A percentile compares a stretch with the other conserved stretches of the same genome.
phyloP scores from a whole-genome alignment of 202 grass and related monocot species.

The Hordeum pubiflorum region DNA sequence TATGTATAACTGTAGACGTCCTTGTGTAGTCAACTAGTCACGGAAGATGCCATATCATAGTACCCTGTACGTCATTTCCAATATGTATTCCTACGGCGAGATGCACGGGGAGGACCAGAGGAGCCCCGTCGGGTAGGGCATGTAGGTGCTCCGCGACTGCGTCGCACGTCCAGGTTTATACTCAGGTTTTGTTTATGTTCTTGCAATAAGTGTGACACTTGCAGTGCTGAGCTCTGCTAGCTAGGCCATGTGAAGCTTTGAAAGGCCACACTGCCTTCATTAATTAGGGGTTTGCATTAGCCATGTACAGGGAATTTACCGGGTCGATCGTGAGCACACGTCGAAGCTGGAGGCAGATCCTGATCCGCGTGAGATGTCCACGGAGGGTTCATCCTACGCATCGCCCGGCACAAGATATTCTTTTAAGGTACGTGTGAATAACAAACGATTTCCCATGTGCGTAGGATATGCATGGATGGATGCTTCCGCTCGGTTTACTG shows the following conservation, averaged over 20 bases:
- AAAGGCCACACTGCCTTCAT: background rate
- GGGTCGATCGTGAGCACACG: background rate
- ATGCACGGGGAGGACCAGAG: background rate
- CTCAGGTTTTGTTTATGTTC: background rate
- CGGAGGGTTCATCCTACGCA: background rate
- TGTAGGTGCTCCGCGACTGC: slow-evolving; percentile 25
- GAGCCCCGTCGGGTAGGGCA: background rate
- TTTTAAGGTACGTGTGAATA: background rate
- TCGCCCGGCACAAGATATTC: background rate
- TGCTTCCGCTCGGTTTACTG: background rate
- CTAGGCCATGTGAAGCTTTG: slow-evolving; percentile 38
- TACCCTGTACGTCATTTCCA: background rate
- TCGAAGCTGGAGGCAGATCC: background rate
- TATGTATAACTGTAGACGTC: background rate
- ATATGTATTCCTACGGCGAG: slow-evolving; percentile 14
- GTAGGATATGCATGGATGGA: background rate
- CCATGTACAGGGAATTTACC: slow-evolving; percentile 6
- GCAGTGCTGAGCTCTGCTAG: slow-evolving; percentile 24
- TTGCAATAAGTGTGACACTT: slow-evolving; percentile 13
- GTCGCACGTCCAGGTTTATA: slow-evolving; percentile 38
- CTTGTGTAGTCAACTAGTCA: background rate
- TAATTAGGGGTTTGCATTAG: background rate
- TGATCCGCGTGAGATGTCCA: background rate
- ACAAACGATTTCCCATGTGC: background rate
- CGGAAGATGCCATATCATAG: background rate